Evolutionary conservation across 345 rosid species (phyloP).

Genomic region (Brassica carinata): DNA sequence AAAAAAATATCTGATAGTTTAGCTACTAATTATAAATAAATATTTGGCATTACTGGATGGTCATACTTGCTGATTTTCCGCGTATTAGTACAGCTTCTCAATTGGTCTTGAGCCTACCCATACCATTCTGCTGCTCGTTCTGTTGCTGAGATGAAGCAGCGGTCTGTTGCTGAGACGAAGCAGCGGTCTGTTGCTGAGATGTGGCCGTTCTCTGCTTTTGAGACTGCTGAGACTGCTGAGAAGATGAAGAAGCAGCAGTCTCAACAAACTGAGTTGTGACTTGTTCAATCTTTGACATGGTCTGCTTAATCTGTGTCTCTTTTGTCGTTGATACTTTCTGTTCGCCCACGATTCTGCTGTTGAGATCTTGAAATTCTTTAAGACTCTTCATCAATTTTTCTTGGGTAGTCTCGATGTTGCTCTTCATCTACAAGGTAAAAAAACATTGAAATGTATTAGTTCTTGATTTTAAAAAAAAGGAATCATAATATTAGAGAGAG

Average conservation of each 20-base stretch:
- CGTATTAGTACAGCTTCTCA: not conserved
- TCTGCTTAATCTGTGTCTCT: conserved; percentile 31
- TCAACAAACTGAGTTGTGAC: conserved; percentile 34
- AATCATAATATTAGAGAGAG: not conserved
- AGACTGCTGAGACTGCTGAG: not conserved
- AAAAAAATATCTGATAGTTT: not conserved
- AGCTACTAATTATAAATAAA: not conserved
- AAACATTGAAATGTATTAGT: not conserved
- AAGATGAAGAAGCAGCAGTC: conserved; percentile 32
- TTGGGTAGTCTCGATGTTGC: conserved; percentile 29
- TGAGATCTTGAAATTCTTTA: conserved; percentile 30
- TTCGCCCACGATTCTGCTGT: conserved; percentile 15
- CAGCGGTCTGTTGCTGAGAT: not conserved
- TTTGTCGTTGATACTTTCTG: conserved; percentile 31
- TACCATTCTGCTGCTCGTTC: not conserved
- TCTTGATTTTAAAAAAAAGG: not conserved
- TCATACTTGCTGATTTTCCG: not conserved
- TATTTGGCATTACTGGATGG: conserved; percentile 19
- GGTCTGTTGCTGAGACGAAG: not conserved
- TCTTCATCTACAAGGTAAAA: conserved; percentile 27
- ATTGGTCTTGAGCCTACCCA: not conserved
- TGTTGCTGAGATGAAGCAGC: not conserved
- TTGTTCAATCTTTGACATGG: conserved; percentile 30
- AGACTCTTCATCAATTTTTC: not conserved
- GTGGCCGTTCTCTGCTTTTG: not conserved